Base-by-base conservation (phyloP, 1,284 basidiomycete genomes). In the Microbotryomycetes sp. region DNA sequence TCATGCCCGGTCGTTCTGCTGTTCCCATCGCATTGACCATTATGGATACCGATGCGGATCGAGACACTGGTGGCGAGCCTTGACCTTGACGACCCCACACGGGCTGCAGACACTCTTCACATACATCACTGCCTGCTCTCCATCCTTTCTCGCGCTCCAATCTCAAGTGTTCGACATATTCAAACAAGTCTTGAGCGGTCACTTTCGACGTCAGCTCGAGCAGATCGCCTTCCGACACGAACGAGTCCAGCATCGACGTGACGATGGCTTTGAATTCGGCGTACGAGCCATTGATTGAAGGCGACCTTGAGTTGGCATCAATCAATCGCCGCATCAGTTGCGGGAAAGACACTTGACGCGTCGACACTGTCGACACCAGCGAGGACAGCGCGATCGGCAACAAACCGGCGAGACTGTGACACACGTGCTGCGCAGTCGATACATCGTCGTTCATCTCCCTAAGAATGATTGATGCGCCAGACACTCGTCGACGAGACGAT, bases 201-300 rank as follows among this genome's bases (percentile, higher is more conserved):
- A 97, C 79, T 64, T 86, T 84, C 70, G 88, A 89, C 16, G 90
- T 88, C 72, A 97, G 91, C 32, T 81, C 78, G n/a, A 98, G 80
- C 80, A 94, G 84, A 70, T 97, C 93, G 26, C 87, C 86, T 68
- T 98, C 92, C 5, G 88, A 84, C 25, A 87, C 84, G 78, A 97
- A 97, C 2, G 91, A 88, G 70, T 93, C 90, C 66, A 97, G 79
- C 91, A 98, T 98, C 30, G 90, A 88, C 0, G 86, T 87, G 25
- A 98, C 79, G 61, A 98, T 92, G 4, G 84, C 82, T 49, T 92
- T 83, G 76, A 97, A 94, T 75, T 97, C 92, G 32, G 87, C 85
- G 74, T 97, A 97, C 1, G 68, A 60, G 3, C 56, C 58, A 16
- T 59, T 56, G 2, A 85, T 82, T 63, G 69, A 65, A 36, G 72